Percentiles rank a stretch among this genome's conserved stretches.
Evolutionary conservation across 2,329 filamentous ascomycete genomes (phyloP).

Genomic region (Zalaria obscura): DNA sequence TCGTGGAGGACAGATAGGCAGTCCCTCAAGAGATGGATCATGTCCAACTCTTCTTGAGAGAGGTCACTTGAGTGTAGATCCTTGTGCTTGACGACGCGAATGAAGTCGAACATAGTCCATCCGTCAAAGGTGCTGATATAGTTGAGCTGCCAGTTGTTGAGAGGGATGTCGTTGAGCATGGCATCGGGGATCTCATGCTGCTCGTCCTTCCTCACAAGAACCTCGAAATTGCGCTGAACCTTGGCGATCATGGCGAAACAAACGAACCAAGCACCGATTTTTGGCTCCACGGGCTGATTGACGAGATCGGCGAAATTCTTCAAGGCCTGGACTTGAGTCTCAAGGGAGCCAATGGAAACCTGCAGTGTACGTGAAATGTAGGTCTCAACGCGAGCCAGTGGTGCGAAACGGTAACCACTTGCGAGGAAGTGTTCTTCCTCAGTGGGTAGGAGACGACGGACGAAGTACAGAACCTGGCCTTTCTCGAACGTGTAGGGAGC

Average conservation of each 20-base stretch:
- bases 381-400: conserved; percentile 50
- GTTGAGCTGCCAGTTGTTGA: conserved; percentile 16
- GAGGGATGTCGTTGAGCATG: conserved; percentile 18
- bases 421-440: conserved; percentile 54
- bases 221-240: conserved; percentile 23
- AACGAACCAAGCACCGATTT: conserved; percentile 23
- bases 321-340: conserved; percentile 49
- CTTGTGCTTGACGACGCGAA: conserved; percentile 6
- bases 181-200: conserved; percentile 32
- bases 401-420: conserved; percentile 65
- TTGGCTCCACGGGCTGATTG: conserved; percentile 22
- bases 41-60: conserved; percentile 18
- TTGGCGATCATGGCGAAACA: conserved; percentile 21
- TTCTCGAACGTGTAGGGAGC: conserved; percentile 36
- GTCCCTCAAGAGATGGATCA: conserved; percentile 20
- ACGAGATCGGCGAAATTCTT: conserved; percentile 39
- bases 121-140: conserved; percentile 17
- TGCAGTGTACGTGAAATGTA: conserved; percentile 62
- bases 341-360: conserved; percentile 49
- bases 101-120: conserved; percentile 16
- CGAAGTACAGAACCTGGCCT: conserved; percentile 70
- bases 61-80: conserved; percentile 5
- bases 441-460: conserved; percentile 45
- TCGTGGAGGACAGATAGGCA: conserved; percentile 15
- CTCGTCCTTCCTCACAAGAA: conserved; percentile 25